Percentiles rank a stretch among this genome's conserved stretches.
phyloP scores from a whole-genome alignment of 148 eudicot species.

The Fagopyrum homotropicum region DNA sequence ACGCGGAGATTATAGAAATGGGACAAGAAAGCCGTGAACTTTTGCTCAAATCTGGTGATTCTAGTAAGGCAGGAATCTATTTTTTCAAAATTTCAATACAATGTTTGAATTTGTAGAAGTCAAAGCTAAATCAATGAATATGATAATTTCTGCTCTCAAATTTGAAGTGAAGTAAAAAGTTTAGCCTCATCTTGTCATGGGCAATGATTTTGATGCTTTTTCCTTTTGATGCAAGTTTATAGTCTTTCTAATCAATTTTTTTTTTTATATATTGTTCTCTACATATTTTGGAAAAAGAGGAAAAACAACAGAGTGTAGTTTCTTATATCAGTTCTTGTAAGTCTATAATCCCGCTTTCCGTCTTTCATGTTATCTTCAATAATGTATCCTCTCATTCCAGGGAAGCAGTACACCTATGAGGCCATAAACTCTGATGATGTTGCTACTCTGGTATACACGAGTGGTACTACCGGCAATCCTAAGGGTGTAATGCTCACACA shows the following conservation, averaged over 20 bases:
- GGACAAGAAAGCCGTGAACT: constrained; percentile 59
- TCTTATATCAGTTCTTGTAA: neutral
- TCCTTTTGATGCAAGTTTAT: neutral
- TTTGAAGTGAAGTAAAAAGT: neutral
- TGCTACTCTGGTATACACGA: constrained; percentile 88
- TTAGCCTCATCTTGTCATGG: neutral
- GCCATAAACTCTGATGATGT: constrained; percentile 71
- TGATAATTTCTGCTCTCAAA: neutral
- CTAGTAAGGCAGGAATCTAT: constrained; percentile 53
- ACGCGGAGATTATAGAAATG: constrained; percentile 55
- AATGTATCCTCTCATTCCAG: constrained; percentile 30
- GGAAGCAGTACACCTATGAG: constrained; percentile 51
- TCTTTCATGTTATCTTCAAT: neutral
- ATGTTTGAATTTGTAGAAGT: neutral
- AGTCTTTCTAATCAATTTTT: neutral
- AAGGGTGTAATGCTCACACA: constrained; percentile 98
- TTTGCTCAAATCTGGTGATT: constrained; percentile 52
- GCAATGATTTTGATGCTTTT: neutral
- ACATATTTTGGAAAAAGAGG: neutral
- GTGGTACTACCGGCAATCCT: constrained; percentile 95
- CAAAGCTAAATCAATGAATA: neutral
- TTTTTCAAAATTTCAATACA: constrained; percentile 3
- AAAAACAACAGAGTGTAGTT: neutral
- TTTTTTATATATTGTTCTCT: neutral
- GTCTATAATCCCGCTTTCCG: neutral